Evolutionary conservation across 345 rosid genomes (phyloP).

Genomic region (Cochlearia excelsa): DNA sequence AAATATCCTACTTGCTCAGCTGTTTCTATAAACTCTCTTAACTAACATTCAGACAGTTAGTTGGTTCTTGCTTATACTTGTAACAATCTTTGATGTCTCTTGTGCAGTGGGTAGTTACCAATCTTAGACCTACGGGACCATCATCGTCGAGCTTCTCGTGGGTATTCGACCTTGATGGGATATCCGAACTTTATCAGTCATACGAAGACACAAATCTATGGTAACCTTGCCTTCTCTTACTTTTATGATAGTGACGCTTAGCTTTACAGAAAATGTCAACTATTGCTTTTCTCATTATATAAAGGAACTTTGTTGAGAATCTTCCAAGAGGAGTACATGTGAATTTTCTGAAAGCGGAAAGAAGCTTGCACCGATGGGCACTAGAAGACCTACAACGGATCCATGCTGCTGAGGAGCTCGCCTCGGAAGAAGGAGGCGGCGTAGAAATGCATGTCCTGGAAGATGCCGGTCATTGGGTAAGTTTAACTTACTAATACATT

Average conservation of each 20-base stretch:
- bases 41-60: background rate
- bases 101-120: conserved; percentile 87
- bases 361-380: conserved; percentile 98
- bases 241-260: background rate
- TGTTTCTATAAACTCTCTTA: background rate
- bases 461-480: conserved; percentile 97
- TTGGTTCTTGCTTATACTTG: conserved; percentile 5
- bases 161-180: conserved; percentile 81
- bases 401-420: conserved; percentile 87
- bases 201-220: conserved; percentile 91
- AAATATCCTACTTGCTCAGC: background rate
- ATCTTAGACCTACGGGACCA: conserved; percentile 55
- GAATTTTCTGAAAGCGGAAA: conserved; percentile 89
- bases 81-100: conserved; percentile 20
- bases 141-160: conserved; percentile 68
- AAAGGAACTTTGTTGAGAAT: conserved; percentile 81
- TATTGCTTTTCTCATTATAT: no score
- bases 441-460: conserved; percentile 96
- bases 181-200: conserved; percentile 69
- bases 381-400: conserved; percentile 86
- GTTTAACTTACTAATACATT: background rate
- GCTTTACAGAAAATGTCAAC: no score
- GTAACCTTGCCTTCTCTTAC: conserved; percentile 36
- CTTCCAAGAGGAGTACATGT: conserved; percentile 86
- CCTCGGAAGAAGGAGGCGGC: conserved; percentile 83